Evolutionary conservation across 2,329 filamentous ascomycete species (phyloP), one percentile per base, ranked within the genome.

Genomic region (Dothidotthia symphoricarpi): DNA sequence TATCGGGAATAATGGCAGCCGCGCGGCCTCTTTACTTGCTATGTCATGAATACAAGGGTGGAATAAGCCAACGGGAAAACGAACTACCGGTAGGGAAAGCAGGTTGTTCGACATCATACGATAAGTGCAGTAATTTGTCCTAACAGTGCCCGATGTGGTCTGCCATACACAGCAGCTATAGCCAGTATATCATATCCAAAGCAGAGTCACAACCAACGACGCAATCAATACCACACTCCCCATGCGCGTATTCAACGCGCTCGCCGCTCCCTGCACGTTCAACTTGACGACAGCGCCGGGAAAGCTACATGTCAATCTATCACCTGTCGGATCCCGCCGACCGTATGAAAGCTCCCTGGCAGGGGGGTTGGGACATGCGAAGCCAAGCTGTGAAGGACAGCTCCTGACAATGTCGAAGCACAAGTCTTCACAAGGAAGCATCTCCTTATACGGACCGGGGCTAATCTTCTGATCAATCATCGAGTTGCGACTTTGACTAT

Each of bases 361-460:
- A 6, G 39, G 41, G 1, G 33, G 32, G 36, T 48, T 50, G 1
- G 93, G 91, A 68, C 93, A 98, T 1, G 63, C 69, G 55, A 98
- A 96, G 0, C 76, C 74, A 53, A 98, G 71, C 1, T 75, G 68
- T 0, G 88, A 77, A 0, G 93, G 91, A 67, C 93, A 98, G 59
- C 80, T 88, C 67, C 85, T 82, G 9, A 95, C 86, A 1, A 98
- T 75, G 36, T 84, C 80, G 62, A 89, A 93, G 70, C 93, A 98
- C 34, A 96, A 70, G 49, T 95, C 85, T 44, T 86, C 80, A 58
- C 91, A 97, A 0, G 93, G 93, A 7, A 95, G 71, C 14, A 97
- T 73, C 70, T 98, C 93, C 61, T 90, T 94, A 69, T 98, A 97
- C 0, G 93, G 93, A 0, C 93, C 93, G 0, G 93, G 90, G 45